Base-by-base conservation (phyloP, 345 rosid species). In the Bruguiera gymnorhiza region DNA sequence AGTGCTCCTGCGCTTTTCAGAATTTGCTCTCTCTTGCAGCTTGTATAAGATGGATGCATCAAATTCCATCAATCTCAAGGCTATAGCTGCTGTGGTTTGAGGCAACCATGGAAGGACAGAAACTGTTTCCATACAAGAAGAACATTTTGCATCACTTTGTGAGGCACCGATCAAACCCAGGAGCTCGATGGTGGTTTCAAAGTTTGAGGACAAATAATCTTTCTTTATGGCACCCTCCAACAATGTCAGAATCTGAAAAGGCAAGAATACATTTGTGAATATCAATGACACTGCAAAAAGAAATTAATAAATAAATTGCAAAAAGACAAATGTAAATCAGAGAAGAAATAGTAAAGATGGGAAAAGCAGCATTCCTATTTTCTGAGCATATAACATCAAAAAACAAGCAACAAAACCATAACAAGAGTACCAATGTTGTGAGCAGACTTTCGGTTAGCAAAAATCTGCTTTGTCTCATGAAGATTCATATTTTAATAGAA, bases 81-180 rank as follows among this genome's bases (percentile, higher is more conserved):
- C 87, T 64, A 87, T 79, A 61, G 91, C 98, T 66, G 90, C 93
- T 0, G 87, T 79, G 43, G 98, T 90, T 62, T 78, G 82, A 0
- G 97, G 98, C 67, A 90, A 63, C 95, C 96, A 93, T 10, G 98
- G 97, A 59, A 90, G 89, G 39, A 86, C 54, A 36, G 72, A 60
- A 65, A 81, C 76, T 19, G 60, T 65, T 65, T 78, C 82, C 20
- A 52, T 60, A 71, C 36, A 60, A 54, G 68, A 39, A 67, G 63
- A 51, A 81, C 73, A 57, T 50, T 58, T 58, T 62, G 55, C 55
- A 69, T 67, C 63, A 68, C 69, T 64, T 6, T 58, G 29, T 34
- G 16, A 77, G 48, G 64, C 66, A 23, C 78, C 13, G 19, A 15
- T 39, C 43, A 76, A 76, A 48, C 79, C 72, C 78, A 88, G 70